phyloP scores from a whole-genome alignment of 768 basidiomycete species.

The Pleurotus pulmonarius region DNA sequence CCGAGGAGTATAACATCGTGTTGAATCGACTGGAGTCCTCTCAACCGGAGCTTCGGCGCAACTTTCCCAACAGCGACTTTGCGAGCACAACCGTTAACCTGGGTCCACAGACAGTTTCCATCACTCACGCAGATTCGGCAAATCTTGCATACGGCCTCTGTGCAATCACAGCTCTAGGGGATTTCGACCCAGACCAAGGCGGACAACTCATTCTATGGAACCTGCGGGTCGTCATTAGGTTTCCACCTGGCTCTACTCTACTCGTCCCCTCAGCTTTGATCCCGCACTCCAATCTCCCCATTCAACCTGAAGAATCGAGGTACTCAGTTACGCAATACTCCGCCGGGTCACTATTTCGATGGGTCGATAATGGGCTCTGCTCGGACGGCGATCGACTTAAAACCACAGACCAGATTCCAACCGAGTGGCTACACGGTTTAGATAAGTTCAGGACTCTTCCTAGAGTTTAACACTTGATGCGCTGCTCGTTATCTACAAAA shows the following conservation, averaged over 20 bases:
- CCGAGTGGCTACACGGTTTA: too few species aligned
- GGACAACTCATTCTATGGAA: slow-evolving; percentile 19
- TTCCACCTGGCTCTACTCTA: slow-evolving; percentile 15
- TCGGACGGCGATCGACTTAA: not conserved
- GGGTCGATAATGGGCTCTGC: slow-evolving; percentile 7
- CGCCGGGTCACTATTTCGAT: slow-evolving; percentile 15
- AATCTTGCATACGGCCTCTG: slow-evolving; percentile 24
- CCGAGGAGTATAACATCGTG: slow-evolving; percentile 10
- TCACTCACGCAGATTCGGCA: slow-evolving; percentile 18
- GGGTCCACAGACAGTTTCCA: not conserved
- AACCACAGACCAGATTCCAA: too few species aligned
- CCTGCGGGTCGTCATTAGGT: slow-evolving; percentile 10
- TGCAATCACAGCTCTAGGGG: slow-evolving; percentile 5
- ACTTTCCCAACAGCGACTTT: slow-evolving; percentile 25
- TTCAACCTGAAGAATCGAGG: slow-evolving; percentile 5
- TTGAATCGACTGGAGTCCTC: slow-evolving; percentile 9
- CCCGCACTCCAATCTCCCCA: slow-evolving; percentile 7
- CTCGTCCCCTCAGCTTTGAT: slow-evolving; percentile 16
- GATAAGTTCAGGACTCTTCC: too few species aligned
- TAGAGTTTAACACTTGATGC: too few species aligned
- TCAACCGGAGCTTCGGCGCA: slow-evolving; percentile 10
- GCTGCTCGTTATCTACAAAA: too few species aligned
- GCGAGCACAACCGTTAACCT: slow-evolving; percentile 14
- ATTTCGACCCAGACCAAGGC: slow-evolving; percentile 6
- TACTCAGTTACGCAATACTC: slow-evolving; percentile 15